Evolutionary conservation across 257 asterid genomes (phyloP).

Genomic region (Ehretia macrophylla): DNA sequence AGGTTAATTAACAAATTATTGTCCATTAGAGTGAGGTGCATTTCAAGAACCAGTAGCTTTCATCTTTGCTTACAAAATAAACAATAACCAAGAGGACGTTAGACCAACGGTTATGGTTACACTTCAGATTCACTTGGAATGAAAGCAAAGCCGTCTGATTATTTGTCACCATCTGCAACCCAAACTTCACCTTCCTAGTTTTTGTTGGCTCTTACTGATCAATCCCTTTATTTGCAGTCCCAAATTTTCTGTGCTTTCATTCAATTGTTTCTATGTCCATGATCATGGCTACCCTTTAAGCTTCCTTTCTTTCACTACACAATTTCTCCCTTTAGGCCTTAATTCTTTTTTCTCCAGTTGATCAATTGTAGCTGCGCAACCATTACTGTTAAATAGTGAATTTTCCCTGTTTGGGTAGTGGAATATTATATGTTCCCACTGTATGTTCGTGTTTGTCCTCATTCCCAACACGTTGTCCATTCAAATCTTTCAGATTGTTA

Average conservation of each 20-base stretch:
- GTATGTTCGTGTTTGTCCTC: too few species aligned
- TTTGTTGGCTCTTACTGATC: conserved; percentile 14
- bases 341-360: too few species aligned
- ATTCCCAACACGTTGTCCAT: too few species aligned
- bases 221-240: not conserved
- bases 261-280: not conserved
- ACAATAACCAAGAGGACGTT: conserved; percentile 1
- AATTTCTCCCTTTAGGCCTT: not conserved
- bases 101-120: conserved; percentile 4
- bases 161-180: conserved; percentile 54
- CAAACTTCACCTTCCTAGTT: conserved; percentile 35
- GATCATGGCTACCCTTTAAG: not conserved
- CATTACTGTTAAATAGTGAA: too few species aligned
- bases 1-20: not conserved
- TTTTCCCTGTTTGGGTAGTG: too few species aligned
- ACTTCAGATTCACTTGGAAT: not conserved
- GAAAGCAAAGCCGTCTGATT: conserved; percentile 28
- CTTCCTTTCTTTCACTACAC: not conserved
- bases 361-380: too few species aligned
- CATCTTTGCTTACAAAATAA: not conserved
- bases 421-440: too few species aligned
- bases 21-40: not conserved
- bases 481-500: too few species aligned
- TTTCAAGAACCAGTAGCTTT: not conserved
- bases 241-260: not conserved